Evolutionary conservation across 2,329 filamentous ascomycete species (phyloP), one percentile per base, ranked within the genome.

Genomic region (Verticillium dahliae): DNA sequence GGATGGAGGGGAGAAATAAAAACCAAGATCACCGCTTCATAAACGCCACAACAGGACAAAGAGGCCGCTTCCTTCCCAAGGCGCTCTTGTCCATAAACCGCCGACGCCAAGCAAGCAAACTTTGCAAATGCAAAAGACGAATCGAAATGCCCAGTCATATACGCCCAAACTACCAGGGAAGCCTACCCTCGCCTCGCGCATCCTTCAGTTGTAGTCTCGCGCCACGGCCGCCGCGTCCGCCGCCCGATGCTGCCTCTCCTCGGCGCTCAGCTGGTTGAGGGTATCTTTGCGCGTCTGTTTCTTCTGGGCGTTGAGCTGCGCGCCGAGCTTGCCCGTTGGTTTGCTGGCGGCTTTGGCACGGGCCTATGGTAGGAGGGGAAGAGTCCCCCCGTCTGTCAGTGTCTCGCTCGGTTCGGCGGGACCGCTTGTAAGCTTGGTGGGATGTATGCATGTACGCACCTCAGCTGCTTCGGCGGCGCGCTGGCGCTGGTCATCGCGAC

Each of bases 391-490:
- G 35, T 37, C 35, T 37, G 35, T 37, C 35, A 37, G 35, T 37
- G 7, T 27, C 27, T 27, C 27, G 27, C 4, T 27, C 27, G 4
- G 4, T 27, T 27, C 27, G 27, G 27, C 27, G 27, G 27, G 27
- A 2, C 27, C 27, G 27, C 27, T 27, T 27, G 27, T 27, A 27
- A 27, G 27, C 3, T 58, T 11, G 15, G n/a, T 39, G 13, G 55
- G n/a, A 39, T n/a, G 55, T 22, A 39, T 31, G 33, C 5, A 10
- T 9, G 31, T 22, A 78, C 86, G 72, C 74, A 96, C 92, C 87
- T 96, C 90, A 63, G 93, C 93, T 59, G 92, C 93, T 66, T 86
- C 84, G 0, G 91, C 92, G 4, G 93, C 93, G 63, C 86, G 90
- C 61, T 80, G 81, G 62, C 88, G 82, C 38, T 91, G 88, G 71